Evolutionary conservation across 345 rosid genomes (phyloP).

Genomic region (Litchi chinensis): DNA sequence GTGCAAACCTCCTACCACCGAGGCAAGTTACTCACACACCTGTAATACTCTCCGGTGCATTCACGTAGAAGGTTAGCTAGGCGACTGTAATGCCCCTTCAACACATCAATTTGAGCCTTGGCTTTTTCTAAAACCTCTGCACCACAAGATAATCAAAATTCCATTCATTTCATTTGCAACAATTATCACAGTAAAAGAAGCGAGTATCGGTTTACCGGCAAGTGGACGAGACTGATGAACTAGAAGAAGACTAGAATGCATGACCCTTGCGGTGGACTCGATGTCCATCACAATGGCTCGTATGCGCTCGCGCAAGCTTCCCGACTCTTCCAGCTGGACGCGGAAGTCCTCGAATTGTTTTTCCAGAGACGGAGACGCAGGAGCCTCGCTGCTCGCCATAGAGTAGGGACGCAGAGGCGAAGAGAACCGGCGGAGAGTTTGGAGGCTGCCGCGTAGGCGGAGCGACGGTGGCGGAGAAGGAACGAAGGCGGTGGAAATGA

Average conservation of each 20-base stretch:
- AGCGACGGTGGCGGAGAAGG: slow-evolving; percentile 17
- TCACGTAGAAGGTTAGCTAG: slow-evolving; percentile 59
- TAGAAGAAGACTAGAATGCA: slow-evolving; percentile 77
- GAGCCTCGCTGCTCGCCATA: slow-evolving; percentile 56
- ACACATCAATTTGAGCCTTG: slow-evolving; percentile 53
- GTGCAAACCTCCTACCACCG: no score
- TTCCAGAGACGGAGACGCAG: slow-evolving; percentile 45
- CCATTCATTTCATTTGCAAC: not conserved
- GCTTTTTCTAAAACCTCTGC: slow-evolving; percentile 75
- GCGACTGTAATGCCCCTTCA: slow-evolving; percentile 58
- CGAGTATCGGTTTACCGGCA: slow-evolving; percentile 50
- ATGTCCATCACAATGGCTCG: slow-evolving; percentile 71
- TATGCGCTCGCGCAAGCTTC: slow-evolving; percentile 70
- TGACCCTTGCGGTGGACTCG: slow-evolving; percentile 69
- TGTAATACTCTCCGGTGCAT: slow-evolving; percentile 79
- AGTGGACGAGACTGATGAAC: slow-evolving; percentile 88
- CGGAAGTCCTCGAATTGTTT: slow-evolving; percentile 83
- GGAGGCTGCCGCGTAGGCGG: slow-evolving; percentile 18
- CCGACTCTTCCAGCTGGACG: slow-evolving; percentile 69
- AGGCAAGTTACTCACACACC: slow-evolving; percentile 35
- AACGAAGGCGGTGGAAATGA: slow-evolving; percentile 22
- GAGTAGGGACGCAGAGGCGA: slow-evolving; percentile 30
- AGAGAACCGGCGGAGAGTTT: not conserved
- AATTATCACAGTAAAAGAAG: not conserved
- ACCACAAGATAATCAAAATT: slow-evolving; percentile 5